Base-by-base conservation (phyloP, 2,329 filamentous ascomycete genomes). In the Microsporum ferrugineum region DNA sequence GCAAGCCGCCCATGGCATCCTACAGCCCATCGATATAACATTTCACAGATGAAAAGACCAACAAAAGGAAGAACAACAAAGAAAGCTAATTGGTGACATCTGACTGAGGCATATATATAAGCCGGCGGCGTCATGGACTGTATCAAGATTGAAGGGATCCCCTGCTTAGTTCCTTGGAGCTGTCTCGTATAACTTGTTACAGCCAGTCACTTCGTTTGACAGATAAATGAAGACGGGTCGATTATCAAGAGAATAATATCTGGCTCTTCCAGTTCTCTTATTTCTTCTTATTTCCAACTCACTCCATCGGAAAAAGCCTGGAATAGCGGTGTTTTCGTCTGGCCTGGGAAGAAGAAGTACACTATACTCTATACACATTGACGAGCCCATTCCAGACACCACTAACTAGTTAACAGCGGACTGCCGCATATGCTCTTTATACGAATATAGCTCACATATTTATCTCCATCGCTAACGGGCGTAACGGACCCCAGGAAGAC, bases 51-150 rank as follows among this genome's bases (percentile, higher is more conserved):
- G 12, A n/a, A 43, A 43, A n/a, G 14, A n/a, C 17, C 45, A 51
- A 29, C 45, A 31, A 51, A 27, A 51, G 12, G 17, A 23, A 23
- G 55, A 59, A 69, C 71, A 55, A 55, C 51, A 55, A 55, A 55
- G 31, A 55, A 55, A 55, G 51, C 51, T 38, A 55, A 55, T 55
- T 55, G 51, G 51, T 31, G 23, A 36, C n/a, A n/a, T 36, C 27
- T 7, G 12, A 38, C 51, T 31, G 33, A 6, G 10, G 51, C n/a
- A 23, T 34, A 10, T 8, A 17, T 36, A 14, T 10, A 29, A 34
- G 2, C 14, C 4, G 10, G 10, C 14, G 33, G 51, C 14, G 31
- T 29, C 14, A 55, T 55, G 31, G 51, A 31, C 31, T 23, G 17
- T 23, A 10, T 55, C 23, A 1, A 55, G 36, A 17, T 36, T 31